Conservation (phyloP, 1,139 yeast genomes). For the Schizosaccharomyces versatilis region DNA sequence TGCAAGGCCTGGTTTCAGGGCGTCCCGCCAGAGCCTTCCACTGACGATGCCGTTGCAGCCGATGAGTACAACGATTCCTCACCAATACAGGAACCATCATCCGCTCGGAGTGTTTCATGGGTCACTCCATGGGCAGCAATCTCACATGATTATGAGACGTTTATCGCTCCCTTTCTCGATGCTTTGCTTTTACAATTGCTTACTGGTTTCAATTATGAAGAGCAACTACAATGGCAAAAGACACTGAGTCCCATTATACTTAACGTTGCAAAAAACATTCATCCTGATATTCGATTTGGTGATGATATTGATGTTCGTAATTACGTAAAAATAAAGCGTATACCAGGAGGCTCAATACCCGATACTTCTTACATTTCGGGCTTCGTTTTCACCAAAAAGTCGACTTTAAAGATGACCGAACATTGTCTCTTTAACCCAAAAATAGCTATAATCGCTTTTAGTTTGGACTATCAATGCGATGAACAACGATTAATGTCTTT, state of each 20-base stretch:
- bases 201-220: conserved; percentile 19
- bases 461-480: conserved; percentile 65
- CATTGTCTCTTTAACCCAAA: conserved; percentile 40
- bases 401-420: conserved; percentile 71
- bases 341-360: conserved; percentile 43
- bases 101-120: conserved; percentile 6
- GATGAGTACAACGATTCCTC: not conserved
- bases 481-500: conserved; percentile 48
- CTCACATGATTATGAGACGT: conserved; percentile 21
- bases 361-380: conserved; percentile 45
- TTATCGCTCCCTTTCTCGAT: conserved; percentile 23
- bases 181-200: conserved; percentile 42
- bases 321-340: conserved; percentile 65
- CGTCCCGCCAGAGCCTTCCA: not conserved
- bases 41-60: not conserved
- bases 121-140: conserved; percentile 1
- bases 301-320: conserved; percentile 70
- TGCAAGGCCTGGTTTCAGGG: no score
- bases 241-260: conserved; percentile 27
- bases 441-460: conserved; percentile 67
- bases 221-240: conserved; percentile 36
- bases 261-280: conserved; percentile 27
- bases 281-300: conserved; percentile 35
- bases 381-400: conserved; percentile 57
- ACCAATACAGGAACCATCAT: not conserved